Evolutionary conservation across 192 early-diverging fungal genomes (phyloP).

Genomic region (Neocallimastix lanati): DNA sequence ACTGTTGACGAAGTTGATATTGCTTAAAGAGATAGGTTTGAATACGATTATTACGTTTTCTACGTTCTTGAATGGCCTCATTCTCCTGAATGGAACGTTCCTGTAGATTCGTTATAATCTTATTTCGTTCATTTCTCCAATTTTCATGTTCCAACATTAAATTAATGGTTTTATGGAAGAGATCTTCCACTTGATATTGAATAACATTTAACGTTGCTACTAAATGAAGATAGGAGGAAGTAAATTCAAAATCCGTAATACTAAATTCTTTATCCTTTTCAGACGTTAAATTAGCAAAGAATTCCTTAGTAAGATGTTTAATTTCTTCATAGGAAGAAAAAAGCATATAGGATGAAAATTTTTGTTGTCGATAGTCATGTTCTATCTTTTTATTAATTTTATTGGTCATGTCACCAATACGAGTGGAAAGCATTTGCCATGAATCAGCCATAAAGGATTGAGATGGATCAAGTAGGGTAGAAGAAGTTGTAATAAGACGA

Average conservation of each 20-base stretch:
- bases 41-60: not conserved
- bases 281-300: not conserved
- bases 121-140: not conserved
- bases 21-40: not conserved
- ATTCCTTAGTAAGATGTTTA: not conserved
- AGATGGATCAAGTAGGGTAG: not conserved
- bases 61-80: not conserved
- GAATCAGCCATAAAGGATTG: not conserved
- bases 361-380: not conserved
- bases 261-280: not conserved
- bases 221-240: not conserved
- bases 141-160: not conserved
- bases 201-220: not conserved
- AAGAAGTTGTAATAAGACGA: not conserved
- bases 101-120: not conserved
- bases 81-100: not conserved
- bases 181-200: not conserved
- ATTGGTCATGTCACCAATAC: not conserved
- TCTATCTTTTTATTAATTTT: not conserved
- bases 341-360: not conserved
- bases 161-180: not conserved
- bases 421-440: not conserved
- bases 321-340: not conserved
- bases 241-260: not conserved
- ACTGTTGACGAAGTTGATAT: not conserved